phyloP scores from a whole-genome alignment of 352 stramenopile species.

The Elongisporangium anandrum region DNA sequence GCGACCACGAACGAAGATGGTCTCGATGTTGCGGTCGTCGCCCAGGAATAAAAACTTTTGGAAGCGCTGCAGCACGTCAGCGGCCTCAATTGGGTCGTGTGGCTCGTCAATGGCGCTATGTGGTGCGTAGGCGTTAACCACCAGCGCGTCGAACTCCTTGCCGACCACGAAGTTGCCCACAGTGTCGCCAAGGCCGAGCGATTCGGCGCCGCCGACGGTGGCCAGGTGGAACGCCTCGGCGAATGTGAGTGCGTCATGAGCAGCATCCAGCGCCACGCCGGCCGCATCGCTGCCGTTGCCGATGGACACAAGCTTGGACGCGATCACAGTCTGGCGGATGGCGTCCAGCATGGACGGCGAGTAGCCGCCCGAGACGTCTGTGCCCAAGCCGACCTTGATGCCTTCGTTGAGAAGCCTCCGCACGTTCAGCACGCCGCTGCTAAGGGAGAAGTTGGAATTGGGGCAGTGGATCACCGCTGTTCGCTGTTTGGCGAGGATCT shows the following conservation, averaged over 20 bases:
- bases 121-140: slow-evolving; percentile 59
- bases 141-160: slow-evolving; percentile 90
- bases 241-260: slow-evolving; percentile 39
- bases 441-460: slow-evolving; percentile 94
- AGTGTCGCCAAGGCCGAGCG: slow-evolving; percentile 66
- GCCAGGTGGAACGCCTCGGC: slow-evolving; percentile 90
- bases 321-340: slow-evolving; percentile 87
- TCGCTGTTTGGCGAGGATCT: slow-evolving; percentile 52
- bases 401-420: slow-evolving; percentile 65
- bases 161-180: slow-evolving; percentile 88
- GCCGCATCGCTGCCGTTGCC: slow-evolving; percentile 35
- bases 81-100: slow-evolving; percentile 33
- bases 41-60: slow-evolving; percentile 91
- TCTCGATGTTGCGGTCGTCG: slow-evolving; percentile 88
- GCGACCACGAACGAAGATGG: slow-evolving; percentile 78
- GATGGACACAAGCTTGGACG: slow-evolving; percentile 81
- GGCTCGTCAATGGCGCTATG: slow-evolving; percentile 67
- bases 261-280: slow-evolving; percentile 16
- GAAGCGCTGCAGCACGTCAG: slow-evolving; percentile 68
- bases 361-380: slow-evolving; percentile 93
- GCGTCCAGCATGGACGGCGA: slow-evolving; percentile 92
- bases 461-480: slow-evolving; percentile 92
- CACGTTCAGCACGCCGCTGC: slow-evolving; percentile 83
- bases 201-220: slow-evolving; percentile 83
- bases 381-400: slow-evolving; percentile 91